Percentiles rank a stretch among this genome's conserved stretches.
Conservation (phyloP, 345 rosid genomes). For the Dovyalis caffra region DNA sequence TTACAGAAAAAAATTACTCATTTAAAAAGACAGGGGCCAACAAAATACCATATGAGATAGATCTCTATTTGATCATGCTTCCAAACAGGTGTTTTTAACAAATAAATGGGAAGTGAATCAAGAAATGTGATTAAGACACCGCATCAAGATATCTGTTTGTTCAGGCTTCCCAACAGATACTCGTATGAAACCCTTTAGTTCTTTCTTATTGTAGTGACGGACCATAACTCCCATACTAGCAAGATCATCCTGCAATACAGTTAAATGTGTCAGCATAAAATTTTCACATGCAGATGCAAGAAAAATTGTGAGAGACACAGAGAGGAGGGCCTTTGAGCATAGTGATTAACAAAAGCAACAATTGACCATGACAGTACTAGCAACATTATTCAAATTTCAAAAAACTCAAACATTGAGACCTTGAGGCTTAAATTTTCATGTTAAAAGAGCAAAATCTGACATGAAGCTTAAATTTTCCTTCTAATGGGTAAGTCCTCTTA, state of each 20-base stretch:
- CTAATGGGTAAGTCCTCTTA: no score
- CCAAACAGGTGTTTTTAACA: not conserved
- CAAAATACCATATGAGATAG: no score
- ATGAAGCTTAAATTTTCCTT: no score
- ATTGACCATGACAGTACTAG: not conserved
- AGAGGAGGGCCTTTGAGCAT: not conserved
- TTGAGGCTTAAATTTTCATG: no score
- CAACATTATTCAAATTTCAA: no score
- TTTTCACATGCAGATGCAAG: no score
- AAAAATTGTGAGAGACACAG: no score
- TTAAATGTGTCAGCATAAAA: not conserved
- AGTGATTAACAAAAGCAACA: not conserved
- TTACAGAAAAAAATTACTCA: no score
- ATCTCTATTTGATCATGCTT: not conserved
- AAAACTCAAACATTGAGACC: no score
- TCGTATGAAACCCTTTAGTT: slow-evolving; percentile 73
- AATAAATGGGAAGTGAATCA: slow-evolving; percentile 20
- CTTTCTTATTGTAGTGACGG: slow-evolving; percentile 83
- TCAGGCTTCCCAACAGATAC: slow-evolving; percentile 85
- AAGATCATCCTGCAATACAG: slow-evolving; percentile 67
- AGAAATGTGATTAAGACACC: slow-evolving; percentile 45
- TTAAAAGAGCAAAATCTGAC: no score
- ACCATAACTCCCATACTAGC: slow-evolving; percentile 86
- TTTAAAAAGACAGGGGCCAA: no score
- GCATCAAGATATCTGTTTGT: slow-evolving; percentile 69